A percentile compares a stretch with the other conserved stretches of the same genome.
These are phyloP conservation scores for Rhododendron williamsianum DNA, from an alignment of 148 eudicot species.

Conservation along the genomic window DNA sequence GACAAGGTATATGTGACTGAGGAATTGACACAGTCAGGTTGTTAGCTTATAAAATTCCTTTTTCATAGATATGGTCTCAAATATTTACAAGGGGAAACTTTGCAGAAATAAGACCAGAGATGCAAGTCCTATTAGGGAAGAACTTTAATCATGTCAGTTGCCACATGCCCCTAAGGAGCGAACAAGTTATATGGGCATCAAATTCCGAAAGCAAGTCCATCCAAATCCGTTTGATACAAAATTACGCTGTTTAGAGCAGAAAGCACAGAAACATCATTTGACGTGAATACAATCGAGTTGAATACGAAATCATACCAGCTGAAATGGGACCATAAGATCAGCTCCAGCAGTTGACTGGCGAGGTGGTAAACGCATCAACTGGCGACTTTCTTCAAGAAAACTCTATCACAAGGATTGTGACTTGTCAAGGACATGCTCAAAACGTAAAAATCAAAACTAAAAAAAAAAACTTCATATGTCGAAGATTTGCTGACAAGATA, in stretches of 20 bases:
- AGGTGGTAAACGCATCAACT: slow-evolving; percentile 95
- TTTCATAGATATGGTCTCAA: neutral
- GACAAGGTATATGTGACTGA: neutral
- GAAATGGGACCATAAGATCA: slow-evolving; percentile 99
- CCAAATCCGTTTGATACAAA: neutral
- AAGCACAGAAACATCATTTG: neutral
- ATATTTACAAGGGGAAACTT: neutral
- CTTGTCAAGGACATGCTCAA: slow-evolving; percentile 14
- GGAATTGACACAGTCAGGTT: neutral
- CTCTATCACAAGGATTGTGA: slow-evolving; percentile 43
- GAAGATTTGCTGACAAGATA: neutral
- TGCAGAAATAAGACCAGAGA: neutral
- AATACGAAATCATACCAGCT: slow-evolving; percentile 46
- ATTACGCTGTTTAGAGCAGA: neutral
- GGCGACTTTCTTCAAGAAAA: slow-evolving; percentile 93
- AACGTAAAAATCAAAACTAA: neutral
- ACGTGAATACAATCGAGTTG: neutral
- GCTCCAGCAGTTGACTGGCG: slow-evolving; percentile 98
- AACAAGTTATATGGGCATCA: neutral
- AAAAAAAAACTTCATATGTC: neutral
- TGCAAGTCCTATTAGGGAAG: neutral
- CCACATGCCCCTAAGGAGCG: neutral
- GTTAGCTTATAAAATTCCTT: neutral
- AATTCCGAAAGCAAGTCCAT: neutral
- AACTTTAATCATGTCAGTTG: neutral